Base-by-base conservation (phyloP, 768 basidiomycete species). In the Lactifluus echinatus region DNA sequence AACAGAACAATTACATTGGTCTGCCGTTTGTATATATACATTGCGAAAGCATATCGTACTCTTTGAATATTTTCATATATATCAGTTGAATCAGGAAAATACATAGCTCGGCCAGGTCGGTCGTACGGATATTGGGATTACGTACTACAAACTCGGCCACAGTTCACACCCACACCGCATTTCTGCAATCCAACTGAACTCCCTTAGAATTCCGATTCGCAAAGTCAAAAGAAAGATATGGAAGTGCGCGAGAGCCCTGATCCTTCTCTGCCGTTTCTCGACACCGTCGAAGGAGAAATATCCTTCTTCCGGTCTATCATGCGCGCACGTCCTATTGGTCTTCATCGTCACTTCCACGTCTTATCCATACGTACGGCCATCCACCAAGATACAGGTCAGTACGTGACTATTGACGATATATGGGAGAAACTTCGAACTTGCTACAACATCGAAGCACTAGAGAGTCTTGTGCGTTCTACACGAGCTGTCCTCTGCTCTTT, bases 271-370 rank as follows among this genome's bases (percentile, higher is more conserved):
- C 49, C 54, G 3, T 63, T 60, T 24, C 80, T 93, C 39, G 78
- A 84, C 66, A 82, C 80, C 7, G 79, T 89, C 52, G 82, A 85
- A 63, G 91, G 91, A 39, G 91, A 93, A 69, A 88, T 91, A 46
- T 78, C 87, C 8, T 87, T 93, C 71, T 92, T 93, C 68, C 81
- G 86, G 49, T 85, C 87, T 7, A 74, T 91, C 51, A 88, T 87
- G 79, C 83, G 83, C 44, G 80, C 88, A 17, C 78, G 91, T 53
- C 91, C 91, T 0, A 81, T 93, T 53, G 91, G 91, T 43, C 82
- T 86, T 31, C 85, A 93, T 70, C 83, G 83, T 28, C 81, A 89
- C 72, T 91, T 92, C 71, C 87, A 92, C 66, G 74, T 87, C 67
- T 74, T 93, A 55, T 78, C 81, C 57, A 85, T 93, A 48, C 82